Evolutionary conservation across 768 basidiomycete species (phyloP), one percentile per base, ranked within the genome.

Genomic region (Krasilnikovozyma curviuscula): DNA sequence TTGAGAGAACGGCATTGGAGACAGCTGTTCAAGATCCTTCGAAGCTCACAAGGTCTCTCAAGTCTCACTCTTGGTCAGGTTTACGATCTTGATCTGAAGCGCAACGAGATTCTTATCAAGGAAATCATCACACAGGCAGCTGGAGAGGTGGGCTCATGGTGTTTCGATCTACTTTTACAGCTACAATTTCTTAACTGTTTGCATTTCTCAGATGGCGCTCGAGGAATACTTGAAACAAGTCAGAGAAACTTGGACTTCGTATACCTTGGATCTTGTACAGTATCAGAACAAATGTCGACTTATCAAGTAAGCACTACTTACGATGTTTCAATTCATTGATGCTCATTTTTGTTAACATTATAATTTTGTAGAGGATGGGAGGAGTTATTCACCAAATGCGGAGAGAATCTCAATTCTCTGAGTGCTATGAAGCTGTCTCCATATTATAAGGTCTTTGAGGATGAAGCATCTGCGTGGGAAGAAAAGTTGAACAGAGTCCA

Each of bases 201-300:
- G 19, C 6, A 16, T 21, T 18, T 18, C 14, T 14, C 8, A 47
- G 79, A 59, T 65, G 59, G 63, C 61, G 0, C 55, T 65, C 33
- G 63, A 65, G 48, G 63, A 63, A 45, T 65, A 60, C 54, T 52
- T 63, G 23, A 65, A 65, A 52, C 60, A 63, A 73, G 93, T 98
- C 60, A 86, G 86, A 63, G 93, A 97, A 66, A 83, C 74, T 1
- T 98, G 93, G 93, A 81, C 83, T 1, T 86, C 74, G 58, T 97
- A 95, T 61, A 83, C 86, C 1, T 71, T 98, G 43, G 93, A 97
- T 57, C 70, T 98, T 38, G 83, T 95, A 57, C 91, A 95, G 62
- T 98, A 97, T 61, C 93, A 97, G 70, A 97, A 86, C 64, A 98
- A 91, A 64, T 97, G 91, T 57, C 81, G 93, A 43, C 73, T 98